Base-by-base conservation (phyloP, 2,329 filamentous ascomycete species). In the Metarhizium guizhouense region DNA sequence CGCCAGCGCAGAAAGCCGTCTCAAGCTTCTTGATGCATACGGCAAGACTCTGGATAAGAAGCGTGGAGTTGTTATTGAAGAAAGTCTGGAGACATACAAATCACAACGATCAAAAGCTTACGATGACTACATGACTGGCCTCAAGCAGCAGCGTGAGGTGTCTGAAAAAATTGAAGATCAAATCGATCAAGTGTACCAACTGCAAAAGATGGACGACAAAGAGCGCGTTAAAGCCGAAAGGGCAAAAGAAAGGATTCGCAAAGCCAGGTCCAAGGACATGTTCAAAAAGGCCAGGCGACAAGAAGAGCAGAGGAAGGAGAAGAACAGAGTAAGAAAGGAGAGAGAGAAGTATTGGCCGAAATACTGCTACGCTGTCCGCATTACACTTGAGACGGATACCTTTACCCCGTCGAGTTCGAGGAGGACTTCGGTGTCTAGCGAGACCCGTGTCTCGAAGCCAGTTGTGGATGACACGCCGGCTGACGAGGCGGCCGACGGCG, bases 361-460 rank as follows among this genome's bases (percentile, higher is more conserved):
- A 52, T 67, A 68, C 20, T 74, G 74, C 62, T 79, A 79, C 62
- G 66, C 69, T 6, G 70, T 81, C 47, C 74, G 70, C 16, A 74
- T 81, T 60, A 77, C 71, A 4, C 67, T 81, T 14, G 77, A 81
- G 48, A 72, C 70, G 7, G 62, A 70, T n/a, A 61, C 56, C 34
- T 66, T 71, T 48, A 77, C 75, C 0, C 73, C 73, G 4, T 55
- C 54, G 42, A 76, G 76, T 0, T 81, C 79, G 11, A 74, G 78
- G 8, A 75, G 78, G 25, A 72, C 65, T 51, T 82, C 79, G 1
- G 60, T 78, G 13, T 68, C 74, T 4, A 84, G 84, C 43, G 78
- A 84, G 51, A 72, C 79, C 36, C 74, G 73, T 25, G 76, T 82
- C 68, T 55, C 51, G 68, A 73, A 58, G 43, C 63, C 54, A 2